phyloP scores from a whole-genome alignment of 2,329 filamentous ascomycete species.

The Sordariomycetes sp. region DNA sequence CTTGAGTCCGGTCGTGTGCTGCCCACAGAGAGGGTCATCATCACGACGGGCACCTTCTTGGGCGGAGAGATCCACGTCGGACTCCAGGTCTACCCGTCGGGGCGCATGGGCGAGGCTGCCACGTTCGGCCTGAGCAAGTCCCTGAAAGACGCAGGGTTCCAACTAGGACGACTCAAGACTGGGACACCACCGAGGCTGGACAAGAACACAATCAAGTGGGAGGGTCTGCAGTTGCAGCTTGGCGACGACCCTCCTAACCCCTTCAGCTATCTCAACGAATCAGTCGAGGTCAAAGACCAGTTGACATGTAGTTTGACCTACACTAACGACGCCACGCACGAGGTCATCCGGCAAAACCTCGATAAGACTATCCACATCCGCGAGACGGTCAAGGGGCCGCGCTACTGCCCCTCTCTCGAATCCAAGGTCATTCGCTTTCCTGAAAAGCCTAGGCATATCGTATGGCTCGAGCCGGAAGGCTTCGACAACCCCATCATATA shows the following conservation, averaged over 20 bases:
- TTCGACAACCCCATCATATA: conserved; percentile 87
- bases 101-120: conserved; percentile 87
- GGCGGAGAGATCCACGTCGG: conserved; percentile 96
- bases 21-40: conserved; percentile 72
- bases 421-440: conserved; percentile 86
- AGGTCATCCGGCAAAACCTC: conserved; percentile 79
- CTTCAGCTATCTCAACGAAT: conserved; percentile 82
- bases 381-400: conserved; percentile 85
- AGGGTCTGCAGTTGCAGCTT: conserved; percentile 58
- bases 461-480: conserved; percentile 96
- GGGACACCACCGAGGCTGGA: conserved; percentile 88
- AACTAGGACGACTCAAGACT: conserved; percentile 85
- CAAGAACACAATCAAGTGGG: conserved; percentile 72
- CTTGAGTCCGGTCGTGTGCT: conserved; percentile 83
- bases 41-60: conserved; percentile 93
- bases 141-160: conserved; percentile 77
- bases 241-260: conserved; percentile 82
- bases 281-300: conserved; percentile 71
- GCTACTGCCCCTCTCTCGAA: conserved; percentile 93
- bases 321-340: conserved; percentile 76
- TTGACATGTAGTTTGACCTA: conserved; percentile 79
- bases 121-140: conserved; percentile 91
- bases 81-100: conserved; percentile 73
- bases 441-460: conserved; percentile 71
- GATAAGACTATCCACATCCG: conserved; percentile 94